These are phyloP conservation scores for Lomentospora prolificans DNA, from an alignment of 2,329 filamentous ascomycete genomes.

Conservation along the genomic window DNA sequence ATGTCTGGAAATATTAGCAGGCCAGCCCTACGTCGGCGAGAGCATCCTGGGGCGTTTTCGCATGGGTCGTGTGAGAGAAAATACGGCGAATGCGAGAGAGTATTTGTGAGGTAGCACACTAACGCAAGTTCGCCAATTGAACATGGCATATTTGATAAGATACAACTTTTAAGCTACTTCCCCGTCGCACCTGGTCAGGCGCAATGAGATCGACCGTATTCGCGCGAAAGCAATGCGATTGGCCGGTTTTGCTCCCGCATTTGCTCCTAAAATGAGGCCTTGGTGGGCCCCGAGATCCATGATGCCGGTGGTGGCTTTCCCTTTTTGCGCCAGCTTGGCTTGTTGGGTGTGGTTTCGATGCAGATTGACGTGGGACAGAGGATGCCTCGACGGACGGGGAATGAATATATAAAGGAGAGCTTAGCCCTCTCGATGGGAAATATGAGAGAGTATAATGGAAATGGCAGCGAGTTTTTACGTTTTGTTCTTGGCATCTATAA, in stretches of 20 bases:
- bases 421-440: too few species aligned
- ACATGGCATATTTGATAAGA: not conserved
- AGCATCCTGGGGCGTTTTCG: not conserved
- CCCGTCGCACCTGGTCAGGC: not conserved
- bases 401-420: too few species aligned
- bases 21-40: not conserved
- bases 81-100: slow-evolving; percentile 2
- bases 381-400: too few species aligned
- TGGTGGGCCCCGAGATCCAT: too few species aligned
- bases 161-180: too few species aligned
- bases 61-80: not conserved
- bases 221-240: not conserved
- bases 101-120: not conserved
- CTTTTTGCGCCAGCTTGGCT: not conserved
- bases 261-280: not conserved
- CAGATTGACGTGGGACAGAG: too few species aligned
- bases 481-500: too few species aligned
- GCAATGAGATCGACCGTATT: not conserved
- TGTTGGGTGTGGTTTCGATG: not conserved
- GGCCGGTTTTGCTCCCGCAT: not conserved
- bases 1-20: too few species aligned
- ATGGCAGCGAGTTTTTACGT: too few species aligned
- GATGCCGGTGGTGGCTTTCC: not conserved
- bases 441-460: too few species aligned
- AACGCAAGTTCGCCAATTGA: not conserved